These are phyloP conservation scores for Claviceps pusilla DNA, from an alignment of 2,329 filamentous ascomycete genomes.

Conservation along the genomic window DNA sequence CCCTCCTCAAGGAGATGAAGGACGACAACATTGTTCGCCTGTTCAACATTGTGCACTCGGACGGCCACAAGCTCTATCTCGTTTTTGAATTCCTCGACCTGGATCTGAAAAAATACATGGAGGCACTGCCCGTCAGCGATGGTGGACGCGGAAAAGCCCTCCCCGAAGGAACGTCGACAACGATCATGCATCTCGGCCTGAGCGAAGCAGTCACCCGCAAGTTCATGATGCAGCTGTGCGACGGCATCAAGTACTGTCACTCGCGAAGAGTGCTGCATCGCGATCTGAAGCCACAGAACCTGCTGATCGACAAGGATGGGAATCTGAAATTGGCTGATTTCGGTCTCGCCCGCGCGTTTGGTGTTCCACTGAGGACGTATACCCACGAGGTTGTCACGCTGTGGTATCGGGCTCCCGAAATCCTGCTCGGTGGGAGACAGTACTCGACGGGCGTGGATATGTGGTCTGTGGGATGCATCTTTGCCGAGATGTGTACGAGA, in stretches of 20 bases:
- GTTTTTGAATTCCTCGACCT: constrained; percentile 85
- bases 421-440: constrained; percentile 76
- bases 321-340: constrained; percentile 88
- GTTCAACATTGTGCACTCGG: constrained; percentile 84
- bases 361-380: constrained; percentile 79
- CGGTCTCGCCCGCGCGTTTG: constrained; percentile 76
- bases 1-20: constrained; percentile 84
- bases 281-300: constrained; percentile 80
- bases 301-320: constrained; percentile 72
- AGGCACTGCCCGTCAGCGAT: constrained; percentile 68
- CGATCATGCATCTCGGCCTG: constrained; percentile 53
- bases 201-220: constrained; percentile 75
- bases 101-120: constrained; percentile 94
- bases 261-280: constrained; percentile 75
- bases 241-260: constrained; percentile 78
- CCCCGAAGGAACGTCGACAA: constrained; percentile 56
- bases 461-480: constrained; percentile 91
- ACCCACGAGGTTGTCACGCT: constrained; percentile 91
- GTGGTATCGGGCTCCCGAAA: constrained; percentile 86
- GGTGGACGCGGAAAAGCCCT: constrained; percentile 75
- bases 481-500: constrained; percentile 90
- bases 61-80: constrained; percentile 87
- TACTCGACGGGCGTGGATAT: constrained; percentile 92
- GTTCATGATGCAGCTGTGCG: constrained; percentile 79
- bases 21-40: constrained; percentile 81